phyloP scores from a whole-genome alignment of 331 rosid genomes.

The Saraca asoca region DNA sequence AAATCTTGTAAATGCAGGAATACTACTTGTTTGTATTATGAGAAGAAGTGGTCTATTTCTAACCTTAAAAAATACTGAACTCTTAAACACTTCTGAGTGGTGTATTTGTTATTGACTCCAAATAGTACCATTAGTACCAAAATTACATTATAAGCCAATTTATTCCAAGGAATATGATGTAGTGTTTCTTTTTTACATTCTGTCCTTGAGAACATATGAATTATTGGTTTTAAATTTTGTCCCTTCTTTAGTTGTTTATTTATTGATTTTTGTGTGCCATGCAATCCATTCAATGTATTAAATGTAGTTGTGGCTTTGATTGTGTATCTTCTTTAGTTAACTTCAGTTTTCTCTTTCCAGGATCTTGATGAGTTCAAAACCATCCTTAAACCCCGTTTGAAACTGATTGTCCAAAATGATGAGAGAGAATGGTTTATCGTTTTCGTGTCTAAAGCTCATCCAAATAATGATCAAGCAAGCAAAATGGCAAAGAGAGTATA shows the following conservation, averaged over 20 bases:
- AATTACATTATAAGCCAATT: conserved; percentile 20
- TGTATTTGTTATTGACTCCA: neutral
- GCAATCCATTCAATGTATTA: conserved; percentile 15
- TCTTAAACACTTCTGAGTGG: neutral
- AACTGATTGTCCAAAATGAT: conserved; percentile 94
- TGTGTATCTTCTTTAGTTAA: conserved; percentile 25
- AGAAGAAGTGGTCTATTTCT: neutral
- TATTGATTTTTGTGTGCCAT: conserved; percentile 4
- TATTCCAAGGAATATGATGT: conserved; percentile 8
- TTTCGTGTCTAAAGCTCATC: conserved; percentile 86
- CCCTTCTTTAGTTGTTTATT: conserved; percentile 1
- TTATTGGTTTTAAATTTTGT: conserved; percentile 20
- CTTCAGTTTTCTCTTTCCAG: conserved; percentile 47
- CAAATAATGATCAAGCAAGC: conserved; percentile 83
- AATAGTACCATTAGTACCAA: neutral
- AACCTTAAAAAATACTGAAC: neutral
- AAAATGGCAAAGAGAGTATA: conserved; percentile 86
- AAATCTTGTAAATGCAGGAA: conserved; percentile 5
- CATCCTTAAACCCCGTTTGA: conserved; percentile 97
- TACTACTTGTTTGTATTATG: conserved; percentile 22
- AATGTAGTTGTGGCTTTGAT: conserved; percentile 26
- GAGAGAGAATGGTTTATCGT: conserved; percentile 98
- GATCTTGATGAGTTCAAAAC: conserved; percentile 97
- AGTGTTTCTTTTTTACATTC: conserved; percentile 8
- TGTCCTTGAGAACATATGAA: conserved; percentile 8